Evolutionary conservation across 495 filamentous ascomycete species (phyloP).

Genomic region (Halenospora varia): DNA sequence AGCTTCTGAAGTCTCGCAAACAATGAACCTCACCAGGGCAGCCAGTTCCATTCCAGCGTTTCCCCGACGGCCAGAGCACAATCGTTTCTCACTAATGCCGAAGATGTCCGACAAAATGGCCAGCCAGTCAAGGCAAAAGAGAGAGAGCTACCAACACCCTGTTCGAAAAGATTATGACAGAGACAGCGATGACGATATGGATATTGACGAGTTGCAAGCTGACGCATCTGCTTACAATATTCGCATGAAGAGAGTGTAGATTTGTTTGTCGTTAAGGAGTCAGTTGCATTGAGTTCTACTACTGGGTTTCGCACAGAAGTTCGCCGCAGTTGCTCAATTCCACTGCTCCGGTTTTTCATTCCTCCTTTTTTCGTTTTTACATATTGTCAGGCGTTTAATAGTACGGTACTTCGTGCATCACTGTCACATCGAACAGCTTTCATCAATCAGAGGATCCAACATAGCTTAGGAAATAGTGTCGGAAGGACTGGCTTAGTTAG

Average conservation of each 20-base stretch:
- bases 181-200: constrained; percentile 17
- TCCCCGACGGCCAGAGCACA: neutral
- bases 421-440: neutral
- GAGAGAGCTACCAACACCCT: neutral
- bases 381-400: neutral
- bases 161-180: neutral
- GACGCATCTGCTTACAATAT: constrained; percentile 19
- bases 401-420: neutral
- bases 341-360: neutral
- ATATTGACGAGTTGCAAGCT: constrained; percentile 30
- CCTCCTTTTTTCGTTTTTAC: neutral
- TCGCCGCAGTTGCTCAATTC: neutral
- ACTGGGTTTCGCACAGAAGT: constrained; percentile 2
- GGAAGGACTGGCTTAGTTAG: neutral
- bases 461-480: neutral
- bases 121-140: constrained; percentile 3
- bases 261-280: constrained; percentile 7
- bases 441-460: neutral
- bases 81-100: neutral
- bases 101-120: constrained; percentile 1
- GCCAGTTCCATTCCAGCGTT: neutral
- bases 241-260: constrained; percentile 3
- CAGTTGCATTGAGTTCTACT: neutral
- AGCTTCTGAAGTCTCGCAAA: neutral
- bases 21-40: neutral